These are phyloP conservation scores for Heliamphora pulchella DNA, from an alignment of 179 eudicot species.

Conservation along the genomic window DNA sequence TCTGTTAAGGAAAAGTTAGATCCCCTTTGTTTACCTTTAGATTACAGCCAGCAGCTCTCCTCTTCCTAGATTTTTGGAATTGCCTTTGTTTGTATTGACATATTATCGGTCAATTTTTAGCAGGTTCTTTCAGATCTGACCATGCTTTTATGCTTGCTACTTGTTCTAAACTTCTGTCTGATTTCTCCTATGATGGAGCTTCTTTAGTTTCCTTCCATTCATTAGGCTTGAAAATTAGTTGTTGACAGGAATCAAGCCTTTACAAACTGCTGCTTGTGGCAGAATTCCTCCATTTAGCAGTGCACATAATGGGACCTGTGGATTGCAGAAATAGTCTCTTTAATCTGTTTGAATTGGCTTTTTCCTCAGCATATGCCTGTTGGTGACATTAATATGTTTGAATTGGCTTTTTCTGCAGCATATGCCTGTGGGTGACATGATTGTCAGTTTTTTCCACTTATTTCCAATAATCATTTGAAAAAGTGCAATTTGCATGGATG, in stretches of 20 bases:
- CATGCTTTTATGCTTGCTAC: background rate
- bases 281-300: background rate
- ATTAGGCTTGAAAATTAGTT: background rate
- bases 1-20: background rate
- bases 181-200: background rate
- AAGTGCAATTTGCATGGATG: background rate
- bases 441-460: background rate
- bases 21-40: background rate
- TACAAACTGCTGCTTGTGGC: conserved; percentile 2
- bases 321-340: background rate
- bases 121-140: background rate
- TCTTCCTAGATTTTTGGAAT: conserved; percentile 1
- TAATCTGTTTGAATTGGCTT: background rate
- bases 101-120: background rate
- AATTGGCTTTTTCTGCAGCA: background rate
- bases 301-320: background rate
- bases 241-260: background rate
- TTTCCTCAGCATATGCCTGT: background rate
- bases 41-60: background rate
- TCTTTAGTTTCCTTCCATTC: background rate
- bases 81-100: background rate
- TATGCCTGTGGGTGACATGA: background rate
- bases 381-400: background rate
- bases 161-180: background rate
- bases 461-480: background rate